These are phyloP conservation scores for Sphaerobolus stellatus DNA, from an alignment of 1,284 basidiomycete species.

Conservation along the genomic window DNA sequence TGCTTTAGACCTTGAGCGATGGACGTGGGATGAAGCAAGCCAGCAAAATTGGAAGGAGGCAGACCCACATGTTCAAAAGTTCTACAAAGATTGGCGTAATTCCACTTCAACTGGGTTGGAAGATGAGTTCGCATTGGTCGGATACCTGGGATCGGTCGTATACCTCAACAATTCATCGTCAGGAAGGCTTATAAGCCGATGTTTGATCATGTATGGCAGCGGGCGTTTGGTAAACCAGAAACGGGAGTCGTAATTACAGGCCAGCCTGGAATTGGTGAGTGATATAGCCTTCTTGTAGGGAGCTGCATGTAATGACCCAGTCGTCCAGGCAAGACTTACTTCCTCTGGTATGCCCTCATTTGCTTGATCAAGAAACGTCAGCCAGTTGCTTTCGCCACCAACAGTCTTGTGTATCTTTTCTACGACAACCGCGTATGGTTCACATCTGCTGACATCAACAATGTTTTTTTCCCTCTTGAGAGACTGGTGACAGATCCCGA, in stretches of 20 bases:
- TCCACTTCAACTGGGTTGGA: not conserved
- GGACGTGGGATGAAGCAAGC: not conserved
- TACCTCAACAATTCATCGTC: not conserved
- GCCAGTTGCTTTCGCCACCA: not conserved
- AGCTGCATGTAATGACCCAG: not conserved
- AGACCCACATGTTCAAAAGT: not conserved
- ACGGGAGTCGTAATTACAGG: not conserved
- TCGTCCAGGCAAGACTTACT: not conserved
- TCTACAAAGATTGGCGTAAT: not conserved
- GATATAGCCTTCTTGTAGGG: not conserved
- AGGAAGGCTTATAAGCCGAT: not conserved
- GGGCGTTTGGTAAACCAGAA: not conserved
- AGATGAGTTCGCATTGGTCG: not conserved
- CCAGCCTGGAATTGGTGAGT: not conserved
- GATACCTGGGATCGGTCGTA: not conserved
- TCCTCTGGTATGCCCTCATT: constrained; percentile 3
- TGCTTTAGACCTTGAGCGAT: not conserved
- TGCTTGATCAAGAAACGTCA: not conserved
- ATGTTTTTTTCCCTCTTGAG: not conserved
- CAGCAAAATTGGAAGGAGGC: not conserved
- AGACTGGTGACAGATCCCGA: not conserved
- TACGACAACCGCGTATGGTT: not conserved
- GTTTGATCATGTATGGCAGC: not conserved
- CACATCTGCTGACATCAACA: not conserved
- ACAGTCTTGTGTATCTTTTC: not conserved